Conservation (phyloP, 2,329 filamentous ascomycete species). For the Trichoderma arundinaceum region DNA sequence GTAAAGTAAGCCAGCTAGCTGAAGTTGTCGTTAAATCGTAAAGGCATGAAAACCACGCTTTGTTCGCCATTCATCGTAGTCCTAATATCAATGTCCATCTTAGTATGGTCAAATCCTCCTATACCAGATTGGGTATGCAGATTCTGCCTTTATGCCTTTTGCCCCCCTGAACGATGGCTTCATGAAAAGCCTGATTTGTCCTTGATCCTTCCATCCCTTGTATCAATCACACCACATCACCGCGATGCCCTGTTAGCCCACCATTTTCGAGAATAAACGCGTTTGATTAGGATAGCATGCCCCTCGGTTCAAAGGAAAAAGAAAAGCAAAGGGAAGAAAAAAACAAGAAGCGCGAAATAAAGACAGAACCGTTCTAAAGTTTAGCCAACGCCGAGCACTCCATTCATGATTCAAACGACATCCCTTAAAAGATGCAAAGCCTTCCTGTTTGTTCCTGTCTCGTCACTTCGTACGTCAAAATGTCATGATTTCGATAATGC, state of each 20-base stretch:
- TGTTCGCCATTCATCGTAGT: neutral
- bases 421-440: slow-evolving; percentile 45
- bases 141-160: no score
- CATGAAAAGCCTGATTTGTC: neutral
- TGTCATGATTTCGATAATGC: slow-evolving; percentile 72
- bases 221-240: no score
- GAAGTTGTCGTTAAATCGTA: neutral
- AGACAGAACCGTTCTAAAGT: neutral
- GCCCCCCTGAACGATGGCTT: neutral
- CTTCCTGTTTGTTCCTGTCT: slow-evolving; percentile 48
- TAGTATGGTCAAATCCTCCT: neutral
- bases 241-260: neutral
- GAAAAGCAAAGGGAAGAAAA: neutral
- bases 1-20: neutral
- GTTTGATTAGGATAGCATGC: no score
- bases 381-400: neutral
- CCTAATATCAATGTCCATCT: neutral
- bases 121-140: neutral
- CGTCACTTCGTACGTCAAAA: slow-evolving; percentile 71
- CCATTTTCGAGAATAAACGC: neutral
- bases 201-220: neutral
- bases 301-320: neutral
- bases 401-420: neutral
- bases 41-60: neutral
- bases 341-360: neutral